Percentiles rank a stretch among this genome's conserved stretches.
Evolutionary conservation across 2,329 filamentous ascomycete genomes (phyloP).

Genomic region (Lomentospora prolificans): DNA sequence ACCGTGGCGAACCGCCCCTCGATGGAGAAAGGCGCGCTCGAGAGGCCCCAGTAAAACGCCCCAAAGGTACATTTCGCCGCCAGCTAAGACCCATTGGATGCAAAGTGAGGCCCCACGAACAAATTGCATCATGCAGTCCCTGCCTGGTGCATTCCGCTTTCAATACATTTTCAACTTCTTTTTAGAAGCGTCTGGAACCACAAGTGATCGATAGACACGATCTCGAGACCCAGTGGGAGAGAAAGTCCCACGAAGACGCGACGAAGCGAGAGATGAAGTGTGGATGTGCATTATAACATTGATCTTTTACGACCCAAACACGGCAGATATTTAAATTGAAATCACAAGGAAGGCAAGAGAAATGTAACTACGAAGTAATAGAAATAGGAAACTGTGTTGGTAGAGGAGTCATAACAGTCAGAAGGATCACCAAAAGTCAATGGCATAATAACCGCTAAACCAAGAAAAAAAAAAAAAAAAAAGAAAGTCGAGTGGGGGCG

Average conservation of each 20-base stretch:
- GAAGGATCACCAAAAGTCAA: too few relatives aligned
- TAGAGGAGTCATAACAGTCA: too few relatives aligned
- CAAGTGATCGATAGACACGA: not conserved
- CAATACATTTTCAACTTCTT: not conserved
- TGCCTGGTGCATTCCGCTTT: not conserved
- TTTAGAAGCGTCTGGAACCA: not conserved
- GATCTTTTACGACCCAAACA: too few relatives aligned
- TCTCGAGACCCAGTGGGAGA: too few relatives aligned
- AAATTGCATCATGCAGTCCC: conserved; percentile 2
- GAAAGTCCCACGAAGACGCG: too few relatives aligned
- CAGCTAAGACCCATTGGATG: not conserved
- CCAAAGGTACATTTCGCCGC: not conserved
- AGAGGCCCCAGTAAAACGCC: not conserved
- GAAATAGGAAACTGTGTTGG: too few relatives aligned
- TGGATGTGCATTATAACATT: too few relatives aligned
- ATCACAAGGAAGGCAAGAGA: too few relatives aligned
- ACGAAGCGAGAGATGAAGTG: too few relatives aligned
- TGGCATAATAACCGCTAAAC: too few relatives aligned
- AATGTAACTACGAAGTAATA: too few relatives aligned
- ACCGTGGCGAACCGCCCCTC: not conserved
- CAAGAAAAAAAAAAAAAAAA: not conserved
- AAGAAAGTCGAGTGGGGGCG: not conserved
- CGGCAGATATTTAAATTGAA: too few relatives aligned
- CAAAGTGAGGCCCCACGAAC: not conserved
- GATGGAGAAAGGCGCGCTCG: not conserved